Evolutionary conservation across 2,329 filamentous ascomycete species (phyloP).

Genomic region (Microthyrium microscopicum): DNA sequence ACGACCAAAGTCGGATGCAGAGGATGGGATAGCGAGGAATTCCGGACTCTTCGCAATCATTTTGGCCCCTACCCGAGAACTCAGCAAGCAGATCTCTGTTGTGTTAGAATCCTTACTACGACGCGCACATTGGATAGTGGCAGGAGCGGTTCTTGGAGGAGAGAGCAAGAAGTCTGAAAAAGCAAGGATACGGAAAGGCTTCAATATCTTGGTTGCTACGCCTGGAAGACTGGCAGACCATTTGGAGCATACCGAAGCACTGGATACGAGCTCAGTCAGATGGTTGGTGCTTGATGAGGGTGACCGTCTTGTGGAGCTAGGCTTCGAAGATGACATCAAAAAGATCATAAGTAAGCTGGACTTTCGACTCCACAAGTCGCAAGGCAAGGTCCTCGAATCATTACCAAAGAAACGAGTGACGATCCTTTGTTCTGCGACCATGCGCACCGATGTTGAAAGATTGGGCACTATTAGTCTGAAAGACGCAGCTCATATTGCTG

Average conservation of each 20-base stretch:
- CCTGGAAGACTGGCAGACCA: constrained; percentile 85
- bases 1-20: constrained; percentile 24
- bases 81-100: constrained; percentile 82
- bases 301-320: constrained; percentile 94
- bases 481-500: constrained; percentile 74
- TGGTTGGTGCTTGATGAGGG: constrained; percentile 95
- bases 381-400: constrained; percentile 33
- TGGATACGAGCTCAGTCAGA: constrained; percentile 75
- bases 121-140: constrained; percentile 89
- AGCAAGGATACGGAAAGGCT: constrained; percentile 76
- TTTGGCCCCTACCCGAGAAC: constrained; percentile 81
- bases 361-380: constrained; percentile 22
- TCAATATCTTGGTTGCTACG: constrained; percentile 92
- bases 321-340: constrained; percentile 87
- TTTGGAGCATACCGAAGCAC: constrained; percentile 73
- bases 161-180: constrained; percentile 74
- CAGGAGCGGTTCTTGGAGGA: constrained; percentile 63
- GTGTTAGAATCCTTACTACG: constrained; percentile 73
- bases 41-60: constrained; percentile 88
- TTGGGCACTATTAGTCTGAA: constrained; percentile 90
- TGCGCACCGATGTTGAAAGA: constrained; percentile 94
- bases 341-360: constrained; percentile 71
- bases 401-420: constrained; percentile 67
- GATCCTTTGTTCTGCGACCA: constrained; percentile 84
- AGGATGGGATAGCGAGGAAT: constrained; percentile 37